Evolutionary conservation across 805 yeast species (phyloP), one percentile per base, ranked within the genome.

Genomic region (Candida peoriensis): DNA sequence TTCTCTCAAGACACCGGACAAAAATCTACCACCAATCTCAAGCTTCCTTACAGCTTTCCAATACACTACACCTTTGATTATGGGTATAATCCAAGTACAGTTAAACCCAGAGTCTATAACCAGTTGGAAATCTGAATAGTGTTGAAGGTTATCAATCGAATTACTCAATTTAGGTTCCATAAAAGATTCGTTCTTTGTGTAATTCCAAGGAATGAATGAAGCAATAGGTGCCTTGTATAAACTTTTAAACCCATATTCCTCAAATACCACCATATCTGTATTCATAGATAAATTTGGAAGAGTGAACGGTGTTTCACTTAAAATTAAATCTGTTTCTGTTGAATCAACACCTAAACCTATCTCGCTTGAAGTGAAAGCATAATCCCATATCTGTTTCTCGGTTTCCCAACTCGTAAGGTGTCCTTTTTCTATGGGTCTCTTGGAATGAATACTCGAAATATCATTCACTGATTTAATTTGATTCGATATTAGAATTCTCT

Each of bases 191-290:
- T 57, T 47, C 20, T 41, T 32, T 13, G 37, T 30, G 31, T 61
- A 60, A 33, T 69, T 64, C 78, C 87, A 84, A 2, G 89, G 88
- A 3, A 76, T 69, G 38, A 78, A 67, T 0, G 76, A 68, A 2
- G 73, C 77, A 0, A 76, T 68, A 0, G 83, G 74, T 16, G 84
- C 73, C 39, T 95, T 68, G 43, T 78, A 82, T 39, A 84, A 71
- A 21, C 76, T 72, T 11, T 68, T 68, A 51, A 93, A 83, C 4
- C 86, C 95, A 52, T 81, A 93, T 52, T 93, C 97, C 57, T 93
- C 99, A 61, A 94, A 90, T 1, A 93, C 72, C 0, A 93, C 82
- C 60, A 88, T 96, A 55, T 93, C 97, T 12, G 86, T 81, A 56
- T 83, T 83, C 46, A 78, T 78, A 24, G 94, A 83, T 21, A 90